phyloP scores from a whole-genome alignment of 176 grass and related monocot genomes.

The Phyllostachys edulis region DNA sequence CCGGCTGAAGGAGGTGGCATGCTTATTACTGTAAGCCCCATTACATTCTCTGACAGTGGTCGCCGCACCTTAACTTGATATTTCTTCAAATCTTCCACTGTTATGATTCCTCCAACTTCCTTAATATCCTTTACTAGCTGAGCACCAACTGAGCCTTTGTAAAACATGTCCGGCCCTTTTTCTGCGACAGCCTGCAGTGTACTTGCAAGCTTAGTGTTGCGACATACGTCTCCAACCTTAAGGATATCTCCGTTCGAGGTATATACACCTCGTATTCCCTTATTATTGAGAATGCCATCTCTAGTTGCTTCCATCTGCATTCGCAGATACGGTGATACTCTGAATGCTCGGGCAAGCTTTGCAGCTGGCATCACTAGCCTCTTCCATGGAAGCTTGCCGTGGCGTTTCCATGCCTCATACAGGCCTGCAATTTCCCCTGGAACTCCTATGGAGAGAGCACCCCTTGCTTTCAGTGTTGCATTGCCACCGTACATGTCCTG shows the following conservation, averaged over 20 bases:
- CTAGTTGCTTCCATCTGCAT: slow-evolving; percentile 68
- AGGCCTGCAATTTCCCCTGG: slow-evolving; percentile 75
- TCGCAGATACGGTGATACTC: slow-evolving; percentile 70
- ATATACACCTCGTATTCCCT: slow-evolving; percentile 52
- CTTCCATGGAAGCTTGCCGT: slow-evolving; percentile 83
- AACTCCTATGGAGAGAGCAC: slow-evolving; percentile 72
- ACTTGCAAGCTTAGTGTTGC: slow-evolving; percentile 50
- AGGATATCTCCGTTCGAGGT: slow-evolving; percentile 59
- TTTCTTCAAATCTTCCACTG: slow-evolving; percentile 56
- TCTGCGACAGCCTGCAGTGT: slow-evolving; percentile 52
- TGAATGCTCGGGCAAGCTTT: slow-evolving; percentile 60
- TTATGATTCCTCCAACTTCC: slow-evolving; percentile 66
- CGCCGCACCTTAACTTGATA: slow-evolving; percentile 65
- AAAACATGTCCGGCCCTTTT: slow-evolving; percentile 59
- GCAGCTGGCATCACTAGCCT: slow-evolving; percentile 58
- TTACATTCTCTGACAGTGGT: slow-evolving; percentile 46
- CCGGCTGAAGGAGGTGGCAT: slow-evolving; percentile 91
- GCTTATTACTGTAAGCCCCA: slow-evolving; percentile 62
- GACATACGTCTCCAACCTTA: slow-evolving; percentile 55
- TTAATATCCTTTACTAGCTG: slow-evolving; percentile 55
- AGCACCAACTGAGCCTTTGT: slow-evolving; percentile 49
- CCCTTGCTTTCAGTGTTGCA: slow-evolving; percentile 53
- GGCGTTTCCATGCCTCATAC: slow-evolving; percentile 68
- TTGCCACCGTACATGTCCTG: slow-evolving; percentile 92
- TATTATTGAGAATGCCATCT: slow-evolving; percentile 56